phyloP scores from a whole-genome alignment of 1,284 basidiomycete genomes.

The Vanrija humicola region DNA sequence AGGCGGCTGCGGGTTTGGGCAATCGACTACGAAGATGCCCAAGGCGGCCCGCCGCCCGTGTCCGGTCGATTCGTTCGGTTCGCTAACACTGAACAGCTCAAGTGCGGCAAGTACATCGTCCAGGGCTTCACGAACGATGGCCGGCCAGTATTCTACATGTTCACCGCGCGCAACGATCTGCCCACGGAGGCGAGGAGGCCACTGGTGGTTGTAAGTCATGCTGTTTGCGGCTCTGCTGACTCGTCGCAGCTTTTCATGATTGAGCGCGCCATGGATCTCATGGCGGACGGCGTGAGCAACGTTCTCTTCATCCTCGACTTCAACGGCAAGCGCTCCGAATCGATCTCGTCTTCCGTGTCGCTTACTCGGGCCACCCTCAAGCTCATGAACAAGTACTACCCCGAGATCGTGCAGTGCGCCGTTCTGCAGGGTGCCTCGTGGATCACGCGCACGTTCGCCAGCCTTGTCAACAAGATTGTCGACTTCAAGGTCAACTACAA shows the following conservation, averaged over 20 bases:
- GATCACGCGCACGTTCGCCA: constrained; percentile 36
- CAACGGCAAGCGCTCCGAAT: constrained; percentile 36
- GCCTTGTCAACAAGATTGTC: constrained; percentile 43
- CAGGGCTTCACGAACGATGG: constrained; percentile 29
- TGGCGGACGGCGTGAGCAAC: constrained; percentile 36
- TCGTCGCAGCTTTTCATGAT: constrained; percentile 33
- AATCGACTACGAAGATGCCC: neutral
- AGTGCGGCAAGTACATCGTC: constrained; percentile 34
- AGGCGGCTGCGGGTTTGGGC: neutral
- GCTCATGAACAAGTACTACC: constrained; percentile 30
- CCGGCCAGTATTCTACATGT: constrained; percentile 39
- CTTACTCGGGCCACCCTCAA: constrained; percentile 27
- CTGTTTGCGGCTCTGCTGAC: neutral
- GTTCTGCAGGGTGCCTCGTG: constrained; percentile 38
- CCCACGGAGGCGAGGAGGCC: constrained; percentile 23
- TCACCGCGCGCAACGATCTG: constrained; percentile 30
- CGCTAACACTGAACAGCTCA: constrained; percentile 11
- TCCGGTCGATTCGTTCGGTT: no score
- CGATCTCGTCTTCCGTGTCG: constrained; percentile 1
- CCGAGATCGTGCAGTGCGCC: constrained; percentile 31
- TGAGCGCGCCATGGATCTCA: constrained; percentile 41
- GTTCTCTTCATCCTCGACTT: constrained; percentile 40
- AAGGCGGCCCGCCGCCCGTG: no score
- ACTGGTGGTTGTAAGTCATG: neutral
- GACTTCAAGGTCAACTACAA: constrained; percentile 36